Percentiles rank a stretch among this genome's conserved stretches.
Evolutionary conservation across 108 stramenopile species (phyloP).

Genomic region (Cyclostephanos invisitatus): DNA sequence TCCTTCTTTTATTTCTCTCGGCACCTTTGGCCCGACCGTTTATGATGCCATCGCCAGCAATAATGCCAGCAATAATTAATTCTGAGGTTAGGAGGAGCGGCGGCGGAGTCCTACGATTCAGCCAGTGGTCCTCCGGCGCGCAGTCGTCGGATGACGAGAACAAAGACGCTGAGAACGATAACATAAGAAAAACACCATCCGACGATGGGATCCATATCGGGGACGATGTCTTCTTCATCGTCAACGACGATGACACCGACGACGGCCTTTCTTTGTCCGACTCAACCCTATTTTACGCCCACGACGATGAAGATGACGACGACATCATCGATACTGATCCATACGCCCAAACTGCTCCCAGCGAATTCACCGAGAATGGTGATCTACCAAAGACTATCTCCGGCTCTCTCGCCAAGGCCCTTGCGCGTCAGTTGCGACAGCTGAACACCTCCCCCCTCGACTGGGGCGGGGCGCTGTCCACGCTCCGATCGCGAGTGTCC

Average conservation of each 20-base stretch:
- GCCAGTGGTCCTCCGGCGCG: neutral
- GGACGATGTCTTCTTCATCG: neutral
- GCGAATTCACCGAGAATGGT: conserved; percentile 56
- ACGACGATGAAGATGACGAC: conserved; percentile 61
- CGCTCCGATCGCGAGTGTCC: conserved; percentile 60
- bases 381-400: neutral
- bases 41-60: conserved; percentile 2
- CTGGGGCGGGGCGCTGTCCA: conserved; percentile 80
- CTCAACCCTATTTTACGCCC: conserved; percentile 23
- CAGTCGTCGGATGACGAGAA: conserved; percentile 7
- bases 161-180: conserved; percentile 12
- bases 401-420: conserved; percentile 23
- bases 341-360: conserved; percentile 50
- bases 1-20: neutral
- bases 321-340: conserved; percentile 53
- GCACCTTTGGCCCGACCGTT: conserved; percentile 14
- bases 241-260: conserved; percentile 1
- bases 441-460: conserved; percentile 51
- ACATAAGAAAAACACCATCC: conserved; percentile 22
- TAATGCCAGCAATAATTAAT: neutral
- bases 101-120: too few relatives aligned
- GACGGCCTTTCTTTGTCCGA: conserved; percentile 18
- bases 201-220: conserved; percentile 36
- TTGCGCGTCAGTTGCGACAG: conserved; percentile 18
- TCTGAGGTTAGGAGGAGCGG: too few relatives aligned